A percentile compares a stretch with the other conserved stretches of the same genome.
Conservation (phyloP, 805 yeast species). For the Groenewaldozyma tartarivorans region DNA sequence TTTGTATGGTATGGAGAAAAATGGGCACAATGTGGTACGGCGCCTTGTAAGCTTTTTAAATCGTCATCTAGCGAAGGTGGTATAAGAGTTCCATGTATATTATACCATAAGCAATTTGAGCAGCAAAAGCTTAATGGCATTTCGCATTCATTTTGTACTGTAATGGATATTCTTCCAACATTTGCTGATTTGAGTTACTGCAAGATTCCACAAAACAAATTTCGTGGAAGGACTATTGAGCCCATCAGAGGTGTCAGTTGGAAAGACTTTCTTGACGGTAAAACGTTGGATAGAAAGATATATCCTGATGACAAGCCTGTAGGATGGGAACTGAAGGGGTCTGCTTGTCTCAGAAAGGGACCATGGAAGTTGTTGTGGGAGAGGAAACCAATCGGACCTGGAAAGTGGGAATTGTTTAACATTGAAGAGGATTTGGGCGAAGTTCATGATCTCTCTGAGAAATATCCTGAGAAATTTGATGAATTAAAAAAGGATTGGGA, state of each 20-base stretch:
- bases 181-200: constrained; percentile 41
- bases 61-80: constrained; percentile 56
- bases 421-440: constrained; percentile 41
- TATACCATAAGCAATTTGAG: constrained; percentile 33
- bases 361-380: constrained; percentile 38
- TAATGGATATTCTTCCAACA: constrained; percentile 54
- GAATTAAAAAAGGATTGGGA: constrained; percentile 42
- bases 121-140: too few species aligned
- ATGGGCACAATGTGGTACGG: constrained; percentile 58
- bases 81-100: constrained; percentile 44
- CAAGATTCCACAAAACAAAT: constrained; percentile 16
- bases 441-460: constrained; percentile 33
- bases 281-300: constrained; percentile 28
- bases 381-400: constrained; percentile 41
- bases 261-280: constrained; percentile 28
- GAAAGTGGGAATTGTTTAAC: constrained; percentile 36
- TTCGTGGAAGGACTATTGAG: constrained; percentile 36
- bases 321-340: constrained; percentile 53
- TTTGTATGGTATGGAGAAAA: constrained; percentile 45
- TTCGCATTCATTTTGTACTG: constrained; percentile 45
- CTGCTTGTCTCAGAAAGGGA: constrained; percentile 46
- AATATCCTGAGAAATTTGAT: constrained; percentile 30
- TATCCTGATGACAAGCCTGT: constrained; percentile 5
- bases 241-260: constrained; percentile 39
- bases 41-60: constrained; percentile 47